Evolutionary conservation across 2,329 filamentous ascomycete species (phyloP), one percentile per base, ranked within the genome.

Genomic region (Metarhizium sp.): DNA sequence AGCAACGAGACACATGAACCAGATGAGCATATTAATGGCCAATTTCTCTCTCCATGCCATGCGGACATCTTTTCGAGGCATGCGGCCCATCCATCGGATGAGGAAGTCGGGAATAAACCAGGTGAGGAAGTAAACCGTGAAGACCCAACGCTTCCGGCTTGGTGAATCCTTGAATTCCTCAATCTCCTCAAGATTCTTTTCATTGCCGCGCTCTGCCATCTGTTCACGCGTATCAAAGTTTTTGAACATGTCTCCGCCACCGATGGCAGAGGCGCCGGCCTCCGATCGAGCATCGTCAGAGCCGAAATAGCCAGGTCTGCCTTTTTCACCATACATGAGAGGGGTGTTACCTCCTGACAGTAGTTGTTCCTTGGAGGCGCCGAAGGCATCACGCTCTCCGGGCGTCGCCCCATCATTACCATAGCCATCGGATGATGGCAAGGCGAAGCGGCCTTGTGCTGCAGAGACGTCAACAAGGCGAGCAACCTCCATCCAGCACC

Each of bases 11-110:
- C 92, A 97, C 67, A 80, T 82, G 56, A 92, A 75, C 94, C 95
- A 99, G 68, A 99, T 99, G 66, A 97, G 80, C 69, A 99, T 78
- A 76, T 99, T 99, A 79, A 99, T 99, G 54, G 94, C 92, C 57
- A 99, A 70, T 78, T 99, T 99, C 71, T 99, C 94, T 67, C 94
- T 82, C 94, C 94, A 99, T 0, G 94, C 94, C 68, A 88, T 79
- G 29, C 92, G 88, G 8, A 99, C 84, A 69, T 99, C 94, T 68
- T 95, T 95, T 58, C 94, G 88, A 57, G 87, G 81, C 87, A 96
- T 96, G 52, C 88, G 81, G 25, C 92, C 92, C 45, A 95, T 58
- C 63, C 78, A 77, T 54, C 84, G 82, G 67, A 97, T 88, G 47
- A 86, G 65, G 63, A 96, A 88, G 67, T 96, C 92, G 5, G 94